Percentiles rank a stretch among this genome's conserved stretches.
Evolutionary conservation across 169 alveolate species (phyloP).

Genomic region (Theileria sp.): DNA sequence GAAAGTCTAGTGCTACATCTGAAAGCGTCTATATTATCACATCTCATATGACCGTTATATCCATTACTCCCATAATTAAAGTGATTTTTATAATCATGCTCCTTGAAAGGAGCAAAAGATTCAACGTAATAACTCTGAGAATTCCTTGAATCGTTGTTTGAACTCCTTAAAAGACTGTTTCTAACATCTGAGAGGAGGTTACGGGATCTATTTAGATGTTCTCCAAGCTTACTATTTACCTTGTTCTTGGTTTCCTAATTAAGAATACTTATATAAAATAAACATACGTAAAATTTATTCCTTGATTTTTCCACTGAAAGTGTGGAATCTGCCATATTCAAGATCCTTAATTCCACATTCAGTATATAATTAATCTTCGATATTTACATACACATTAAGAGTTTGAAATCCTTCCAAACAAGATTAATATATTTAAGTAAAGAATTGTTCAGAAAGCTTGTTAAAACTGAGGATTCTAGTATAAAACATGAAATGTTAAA

Average conservation of each 20-base stretch:
- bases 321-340: not conserved
- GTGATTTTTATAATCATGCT: not conserved
- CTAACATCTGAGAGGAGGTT: constrained; percentile 10
- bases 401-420: not conserved
- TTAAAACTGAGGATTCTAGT: constrained; percentile 1
- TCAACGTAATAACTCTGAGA: constrained; percentile 2
- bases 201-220: constrained; percentile 13
- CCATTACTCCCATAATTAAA: not conserved
- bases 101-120: not conserved
- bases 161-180: not conserved
- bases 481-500: not conserved
- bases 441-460: not conserved
- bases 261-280: not conserved
- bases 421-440: not conserved
- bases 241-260: constrained; percentile 23
- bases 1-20: not conserved
- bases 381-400: not conserved
- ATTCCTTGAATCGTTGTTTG: not conserved
- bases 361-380: not conserved
- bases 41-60: not conserved
- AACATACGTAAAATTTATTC: constrained; percentile 19
- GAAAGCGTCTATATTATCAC: not conserved
- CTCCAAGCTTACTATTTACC: constrained; percentile 6
- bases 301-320: constrained; percentile 1
- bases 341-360: not conserved